Percentiles rank a stretch among this genome's conserved stretches.
phyloP scores from a whole-genome alignment of 768 basidiomycete genomes.

The Lactarius indigo region DNA sequence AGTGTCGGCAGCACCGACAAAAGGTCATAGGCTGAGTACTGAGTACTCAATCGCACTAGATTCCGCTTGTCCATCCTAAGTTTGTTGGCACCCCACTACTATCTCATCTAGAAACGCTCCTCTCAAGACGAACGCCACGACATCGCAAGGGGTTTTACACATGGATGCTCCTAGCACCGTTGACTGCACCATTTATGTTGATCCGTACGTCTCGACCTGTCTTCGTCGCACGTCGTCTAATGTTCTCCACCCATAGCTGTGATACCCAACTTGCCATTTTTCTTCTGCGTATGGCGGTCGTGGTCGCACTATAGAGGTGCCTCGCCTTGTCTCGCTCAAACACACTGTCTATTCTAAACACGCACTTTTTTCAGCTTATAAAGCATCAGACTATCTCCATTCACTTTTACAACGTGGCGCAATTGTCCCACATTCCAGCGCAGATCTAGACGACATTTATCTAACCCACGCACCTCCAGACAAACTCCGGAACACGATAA shows the following conservation, averaged over 20 bases:
- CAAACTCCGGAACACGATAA: slow-evolving; percentile 11
- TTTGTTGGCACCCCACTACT: slow-evolving; percentile 35
- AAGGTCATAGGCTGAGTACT: not conserved
- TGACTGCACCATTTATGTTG: slow-evolving; percentile 73
- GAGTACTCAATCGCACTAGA: slow-evolving; percentile 38
- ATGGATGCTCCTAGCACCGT: slow-evolving; percentile 64
- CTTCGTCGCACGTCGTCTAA: not conserved
- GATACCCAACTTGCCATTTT: slow-evolving; percentile 81
- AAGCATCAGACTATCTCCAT: slow-evolving; percentile 64
- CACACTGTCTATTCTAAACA: slow-evolving; percentile 7
- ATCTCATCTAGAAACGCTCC: slow-evolving; percentile 47
- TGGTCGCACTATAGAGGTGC: slow-evolving; percentile 82
- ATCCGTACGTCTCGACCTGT: slow-evolving; percentile 52
- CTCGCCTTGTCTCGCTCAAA: not conserved
- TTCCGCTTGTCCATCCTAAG: slow-evolving; percentile 54
- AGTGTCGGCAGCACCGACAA: not conserved
- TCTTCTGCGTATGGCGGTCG: slow-evolving; percentile 81
- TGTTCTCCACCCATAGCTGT: slow-evolving; percentile 45
- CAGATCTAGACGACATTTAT: slow-evolving; percentile 58
- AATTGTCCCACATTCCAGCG: slow-evolving; percentile 54
- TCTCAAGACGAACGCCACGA: slow-evolving; percentile 53
- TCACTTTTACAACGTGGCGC: slow-evolving; percentile 51
- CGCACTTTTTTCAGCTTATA: slow-evolving; percentile 48
- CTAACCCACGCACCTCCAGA: slow-evolving; percentile 30
- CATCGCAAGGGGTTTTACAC: slow-evolving; percentile 63